Percentiles rank a stretch among this genome's conserved stretches.
These are phyloP conservation scores for Cucumis cinereus DNA, from an alignment of 306 rosid species.

Conservation along the genomic window DNA sequence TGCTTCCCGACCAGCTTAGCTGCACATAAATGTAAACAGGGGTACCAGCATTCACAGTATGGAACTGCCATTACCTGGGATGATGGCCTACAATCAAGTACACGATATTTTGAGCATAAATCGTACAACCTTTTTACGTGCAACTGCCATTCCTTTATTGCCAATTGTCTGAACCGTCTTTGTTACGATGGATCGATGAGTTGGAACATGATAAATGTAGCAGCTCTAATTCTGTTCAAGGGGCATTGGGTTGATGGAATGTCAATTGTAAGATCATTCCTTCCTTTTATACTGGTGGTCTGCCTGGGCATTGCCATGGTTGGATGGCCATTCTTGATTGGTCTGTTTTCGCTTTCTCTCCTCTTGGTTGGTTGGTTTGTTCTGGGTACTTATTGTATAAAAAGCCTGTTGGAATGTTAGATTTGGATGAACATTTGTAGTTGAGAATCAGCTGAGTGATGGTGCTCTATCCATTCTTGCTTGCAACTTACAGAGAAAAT, in stretches of 20 bases:
- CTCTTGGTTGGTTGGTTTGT: conserved; percentile 76
- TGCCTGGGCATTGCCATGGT: conserved; percentile 47
- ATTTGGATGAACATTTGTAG: neutral
- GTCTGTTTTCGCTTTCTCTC: conserved; percentile 40
- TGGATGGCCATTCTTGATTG: conserved; percentile 75
- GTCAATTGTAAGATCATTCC: conserved; percentile 61
- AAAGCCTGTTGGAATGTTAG: conserved; percentile 51
- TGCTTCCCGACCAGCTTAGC: conserved; percentile 65
- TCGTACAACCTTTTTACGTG: conserved; percentile 85
- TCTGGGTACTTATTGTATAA: conserved; percentile 43
- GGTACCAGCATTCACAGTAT: conserved; percentile 50
- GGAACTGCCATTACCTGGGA: conserved; percentile 87
- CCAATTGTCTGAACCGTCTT: conserved; percentile 64
- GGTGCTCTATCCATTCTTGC: neutral
- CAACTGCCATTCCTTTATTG: conserved; percentile 69
- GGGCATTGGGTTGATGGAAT: conserved; percentile 68
- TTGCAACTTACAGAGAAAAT: neutral
- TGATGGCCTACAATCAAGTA: conserved; percentile 51
- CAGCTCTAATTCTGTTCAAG: conserved; percentile 50
- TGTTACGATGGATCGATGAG: conserved; percentile 64
- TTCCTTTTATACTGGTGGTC: conserved; percentile 67
- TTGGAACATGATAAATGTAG: conserved; percentile 88
- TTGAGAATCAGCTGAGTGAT: neutral
- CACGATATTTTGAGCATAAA: conserved; percentile 43
- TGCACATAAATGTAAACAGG: conserved; percentile 57